phyloP scores from a whole-genome alignment of 1,139 yeast genomes.

The Pneumocystis carinii region DNA sequence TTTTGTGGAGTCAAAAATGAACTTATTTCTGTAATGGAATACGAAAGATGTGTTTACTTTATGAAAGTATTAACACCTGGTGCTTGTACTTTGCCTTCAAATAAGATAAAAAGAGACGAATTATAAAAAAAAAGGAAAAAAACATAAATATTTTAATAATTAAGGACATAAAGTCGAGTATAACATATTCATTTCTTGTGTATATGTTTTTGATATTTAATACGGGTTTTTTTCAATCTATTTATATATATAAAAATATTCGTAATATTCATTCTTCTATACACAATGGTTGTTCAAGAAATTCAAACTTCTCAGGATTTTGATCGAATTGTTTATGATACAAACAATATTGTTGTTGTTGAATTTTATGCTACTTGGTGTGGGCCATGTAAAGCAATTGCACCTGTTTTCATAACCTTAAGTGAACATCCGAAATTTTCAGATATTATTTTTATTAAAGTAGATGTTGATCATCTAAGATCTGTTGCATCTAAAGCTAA shows the following conservation, averaged over 20 bases:
- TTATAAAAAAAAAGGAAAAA: neutral
- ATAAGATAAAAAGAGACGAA: neutral
- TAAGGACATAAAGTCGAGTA: too few species aligned
- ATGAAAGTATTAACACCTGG: neutral
- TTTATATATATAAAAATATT: too few species aligned
- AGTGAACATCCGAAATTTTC: constrained; percentile 26
- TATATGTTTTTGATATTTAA: too few species aligned
- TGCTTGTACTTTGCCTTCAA: neutral
- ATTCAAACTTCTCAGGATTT: neutral
- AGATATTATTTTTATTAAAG: constrained; percentile 47
- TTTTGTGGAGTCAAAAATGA: constrained; percentile 49
- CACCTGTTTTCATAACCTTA: constrained; percentile 62
- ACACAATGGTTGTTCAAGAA: neutral
- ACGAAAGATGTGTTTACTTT: constrained; percentile 55
- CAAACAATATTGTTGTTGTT: constrained; percentile 39
- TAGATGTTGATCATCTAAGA: constrained; percentile 60
- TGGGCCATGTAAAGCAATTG: constrained; percentile 80
- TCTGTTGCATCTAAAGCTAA: constrained; percentile 57
- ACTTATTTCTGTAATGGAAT: constrained; percentile 59
- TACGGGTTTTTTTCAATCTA: too few species aligned
- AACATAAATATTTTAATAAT: too few species aligned
- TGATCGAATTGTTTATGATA: neutral
- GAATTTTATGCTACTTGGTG: constrained; percentile 90
- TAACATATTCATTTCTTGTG: too few species aligned
- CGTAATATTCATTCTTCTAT: neutral